phyloP scores from a whole-genome alignment of 768 basidiomycete species.

The Cystobasidium ongulense region DNA sequence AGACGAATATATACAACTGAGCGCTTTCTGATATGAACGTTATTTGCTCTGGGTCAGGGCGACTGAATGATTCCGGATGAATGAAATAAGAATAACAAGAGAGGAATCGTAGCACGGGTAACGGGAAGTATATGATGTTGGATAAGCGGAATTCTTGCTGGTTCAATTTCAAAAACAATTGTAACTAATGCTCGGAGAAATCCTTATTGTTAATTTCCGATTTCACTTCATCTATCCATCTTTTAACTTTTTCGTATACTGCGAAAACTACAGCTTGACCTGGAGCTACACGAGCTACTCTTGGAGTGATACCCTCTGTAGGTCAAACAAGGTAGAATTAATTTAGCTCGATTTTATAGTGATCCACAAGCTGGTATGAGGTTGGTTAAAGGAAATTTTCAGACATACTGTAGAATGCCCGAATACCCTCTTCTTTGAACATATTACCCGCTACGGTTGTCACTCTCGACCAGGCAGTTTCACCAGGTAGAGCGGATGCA shows the following conservation, averaged over 20 bases:
- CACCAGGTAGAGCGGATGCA: slow-evolving; percentile 61
- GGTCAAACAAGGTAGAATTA: too few species aligned
- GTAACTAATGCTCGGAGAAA: slow-evolving; percentile 13
- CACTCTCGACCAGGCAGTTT: slow-evolving; percentile 71
- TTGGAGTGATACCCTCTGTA: slow-evolving; percentile 79
- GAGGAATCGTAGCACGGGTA: too few species aligned
- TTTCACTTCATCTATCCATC: slow-evolving; percentile 1
- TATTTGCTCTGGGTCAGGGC: too few species aligned
- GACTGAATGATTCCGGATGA: too few species aligned
- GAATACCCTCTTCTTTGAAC: slow-evolving; percentile 81
- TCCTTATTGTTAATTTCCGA: slow-evolving; percentile 18
- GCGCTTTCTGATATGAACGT: too few species aligned
- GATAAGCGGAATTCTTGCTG: too few species aligned
- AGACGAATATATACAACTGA: too few species aligned
- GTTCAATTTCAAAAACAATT: too few species aligned
- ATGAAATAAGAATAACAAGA: too few species aligned
- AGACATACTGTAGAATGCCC: slow-evolving; percentile 70
- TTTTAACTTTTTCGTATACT: slow-evolving; percentile 75
- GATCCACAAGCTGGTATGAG: too few species aligned
- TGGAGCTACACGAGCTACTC: slow-evolving; percentile 90
- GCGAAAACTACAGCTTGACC: slow-evolving; percentile 91
- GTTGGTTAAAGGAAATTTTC: not conserved
- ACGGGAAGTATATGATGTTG: too few species aligned
- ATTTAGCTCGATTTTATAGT: too few species aligned
- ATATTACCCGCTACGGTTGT: slow-evolving; percentile 74